Evolutionary conservation across 2,329 filamentous ascomycete species (phyloP).

Genomic region (Stagonosporopsis chrysanthemi): DNA sequence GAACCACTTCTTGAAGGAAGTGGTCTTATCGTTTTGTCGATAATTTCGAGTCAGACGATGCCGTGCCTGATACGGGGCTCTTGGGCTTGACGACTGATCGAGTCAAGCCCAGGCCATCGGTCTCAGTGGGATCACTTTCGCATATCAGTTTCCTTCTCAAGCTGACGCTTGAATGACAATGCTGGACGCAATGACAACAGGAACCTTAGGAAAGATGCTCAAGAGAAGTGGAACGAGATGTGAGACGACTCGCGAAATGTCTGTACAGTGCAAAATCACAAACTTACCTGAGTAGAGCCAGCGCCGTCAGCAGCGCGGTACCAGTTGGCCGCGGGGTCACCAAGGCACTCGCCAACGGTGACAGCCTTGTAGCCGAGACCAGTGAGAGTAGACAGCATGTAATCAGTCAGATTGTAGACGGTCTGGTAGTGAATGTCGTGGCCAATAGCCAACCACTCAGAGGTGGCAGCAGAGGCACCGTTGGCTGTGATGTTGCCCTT

Average conservation of each 20-base stretch:
- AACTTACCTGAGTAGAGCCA: slow-evolving; percentile 23
- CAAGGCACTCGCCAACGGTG: slow-evolving; percentile 58
- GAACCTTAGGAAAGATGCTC: slow-evolving; percentile 14
- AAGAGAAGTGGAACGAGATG: slow-evolving; percentile 13
- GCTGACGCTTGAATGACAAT: slow-evolving; percentile 24
- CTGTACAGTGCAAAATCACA: slow-evolving; percentile 9
- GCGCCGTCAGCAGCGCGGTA: slow-evolving; percentile 53
- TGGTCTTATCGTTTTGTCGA: slow-evolving; percentile 10
- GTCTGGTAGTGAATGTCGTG: slow-evolving; percentile 59
- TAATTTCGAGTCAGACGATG: slow-evolving; percentile 13
- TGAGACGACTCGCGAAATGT: slow-evolving; percentile 15
- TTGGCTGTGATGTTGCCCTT: slow-evolving; percentile 51
- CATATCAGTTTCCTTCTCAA: slow-evolving; percentile 18
- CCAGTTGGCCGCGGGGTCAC: slow-evolving; percentile 56
- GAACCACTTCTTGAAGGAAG: slow-evolving; percentile 9
- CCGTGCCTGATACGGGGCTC: slow-evolving; percentile 13
- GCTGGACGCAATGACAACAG: slow-evolving; percentile 19
- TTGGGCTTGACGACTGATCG: slow-evolving; percentile 5
- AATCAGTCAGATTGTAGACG: slow-evolving; percentile 53
- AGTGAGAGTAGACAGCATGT: slow-evolving; percentile 53
- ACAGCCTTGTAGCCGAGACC: slow-evolving; percentile 54
- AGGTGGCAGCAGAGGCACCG: slow-evolving; percentile 31
- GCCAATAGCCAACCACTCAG: slow-evolving; percentile 61
- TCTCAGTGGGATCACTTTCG: slow-evolving; percentile 16
- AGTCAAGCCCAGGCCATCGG: slow-evolving; percentile 14